Evolutionary conservation across 2,329 filamentous ascomycete genomes (phyloP), one percentile per base, ranked within the genome.

Genomic region (Alternaria conjuncta): DNA sequence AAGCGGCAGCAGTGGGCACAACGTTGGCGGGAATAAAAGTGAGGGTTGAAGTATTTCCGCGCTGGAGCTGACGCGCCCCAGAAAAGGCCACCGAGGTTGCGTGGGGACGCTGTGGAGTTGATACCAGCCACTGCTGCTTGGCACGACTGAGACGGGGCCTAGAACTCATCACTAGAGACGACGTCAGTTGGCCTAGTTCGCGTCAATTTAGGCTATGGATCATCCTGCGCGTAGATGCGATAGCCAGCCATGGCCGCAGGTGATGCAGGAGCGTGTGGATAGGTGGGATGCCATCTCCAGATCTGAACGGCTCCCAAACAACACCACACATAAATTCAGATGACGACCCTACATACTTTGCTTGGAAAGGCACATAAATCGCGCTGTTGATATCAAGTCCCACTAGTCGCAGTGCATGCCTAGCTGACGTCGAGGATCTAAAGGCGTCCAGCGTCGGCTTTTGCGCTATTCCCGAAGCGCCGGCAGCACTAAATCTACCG

Each of bases 1-100:
- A 44, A 61, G 61, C 60, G 25, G 54, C 23, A 66, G 65, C 63
- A 63, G 66, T 65, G 65, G 58, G 64, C 65, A 66, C 67, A 65
- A 65, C 59, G 63, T 64, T 65, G 68, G 63, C 72, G 73, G 73
- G 71, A 75, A 74, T 75, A 74, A 74, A 36, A 60, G 66, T 60
- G 50, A 49, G 59, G 51, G 56, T 43, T 21, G 60, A 56, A 55
- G 67, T 72, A 67, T 71, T 73, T 61, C 71, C 70, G 71, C 49
- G 20, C 30, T 53, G 30, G 30, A 53, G 28, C 49, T 41, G 63
- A 69, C 61, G 60, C 62, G 63, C 64, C 55, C 49, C 23, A 54
- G 13, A 53, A 41, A 60, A 65, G 55, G 57, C 55, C 55, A 60
- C 64, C 61, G 61, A 49, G 65, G 57, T 50, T 55, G 55, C 41